Percentiles rank a stretch among this genome's conserved stretches.
Conservation (phyloP, 768 basidiomycete genomes). For the Russula olivacea region DNA sequence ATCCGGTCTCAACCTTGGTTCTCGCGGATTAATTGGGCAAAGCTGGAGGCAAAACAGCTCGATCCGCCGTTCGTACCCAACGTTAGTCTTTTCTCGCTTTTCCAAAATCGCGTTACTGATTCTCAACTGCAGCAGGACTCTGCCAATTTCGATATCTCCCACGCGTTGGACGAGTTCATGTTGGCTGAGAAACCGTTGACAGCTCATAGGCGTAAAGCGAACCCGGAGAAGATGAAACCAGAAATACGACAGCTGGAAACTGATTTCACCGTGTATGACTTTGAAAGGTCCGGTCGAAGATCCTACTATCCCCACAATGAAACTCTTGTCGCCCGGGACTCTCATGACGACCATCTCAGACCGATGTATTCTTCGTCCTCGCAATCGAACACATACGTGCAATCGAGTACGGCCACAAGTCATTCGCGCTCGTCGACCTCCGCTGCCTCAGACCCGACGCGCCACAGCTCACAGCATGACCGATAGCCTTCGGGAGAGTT, state of each 20-base stretch:
- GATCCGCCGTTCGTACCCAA: constrained; percentile 89
- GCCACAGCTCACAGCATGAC: constrained; percentile 10
- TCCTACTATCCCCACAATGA: constrained; percentile 90
- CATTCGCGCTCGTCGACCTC: constrained; percentile 10
- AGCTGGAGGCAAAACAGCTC: constrained; percentile 58
- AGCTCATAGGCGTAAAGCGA: constrained; percentile 85
- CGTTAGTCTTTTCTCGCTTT: constrained; percentile 46
- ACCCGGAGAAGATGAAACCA: constrained; percentile 80
- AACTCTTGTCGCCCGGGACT: constrained; percentile 36
- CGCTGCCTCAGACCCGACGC: background rate
- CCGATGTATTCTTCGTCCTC: constrained; percentile 16
- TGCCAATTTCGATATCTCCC: constrained; percentile 97
- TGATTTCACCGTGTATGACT: constrained; percentile 93
- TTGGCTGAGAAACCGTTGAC: constrained; percentile 98
- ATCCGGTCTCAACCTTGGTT: constrained; percentile 87
- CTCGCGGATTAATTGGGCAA: constrained; percentile 70
- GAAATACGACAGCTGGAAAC: constrained; percentile 92
- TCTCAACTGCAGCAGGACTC: constrained; percentile 64
- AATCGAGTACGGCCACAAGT: background rate
- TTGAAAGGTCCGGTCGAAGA: constrained; percentile 58
- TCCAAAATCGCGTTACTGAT: constrained; percentile 13
- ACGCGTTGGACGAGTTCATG: constrained; percentile 95
- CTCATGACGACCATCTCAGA: background rate
- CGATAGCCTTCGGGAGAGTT: background rate
- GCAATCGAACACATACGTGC: constrained; percentile 23